A percentile compares a stretch with the other conserved stretches of the same genome.
Conservation (phyloP, 2,329 filamentous ascomycete species). For the Fusarium sp. region DNA sequence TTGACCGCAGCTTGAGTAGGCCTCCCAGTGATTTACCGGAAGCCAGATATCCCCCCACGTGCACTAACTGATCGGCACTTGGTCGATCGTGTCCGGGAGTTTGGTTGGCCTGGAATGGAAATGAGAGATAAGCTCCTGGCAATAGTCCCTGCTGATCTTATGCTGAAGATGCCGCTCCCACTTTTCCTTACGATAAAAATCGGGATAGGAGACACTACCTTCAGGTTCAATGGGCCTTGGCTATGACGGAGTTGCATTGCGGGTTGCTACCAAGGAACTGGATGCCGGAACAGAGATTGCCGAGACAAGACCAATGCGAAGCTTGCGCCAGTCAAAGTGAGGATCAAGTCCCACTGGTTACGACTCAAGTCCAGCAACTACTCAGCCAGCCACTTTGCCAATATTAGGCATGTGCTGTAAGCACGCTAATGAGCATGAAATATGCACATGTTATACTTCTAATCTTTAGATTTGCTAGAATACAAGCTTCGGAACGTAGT, state of each 20-base stretch:
- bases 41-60: constrained; percentile 1
- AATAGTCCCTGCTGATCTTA: constrained; percentile 11
- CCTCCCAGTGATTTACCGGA: background rate
- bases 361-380: background rate
- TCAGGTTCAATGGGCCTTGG: background rate
- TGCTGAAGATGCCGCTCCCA: background rate
- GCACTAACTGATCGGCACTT: constrained; percentile 7
- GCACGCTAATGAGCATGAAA: accelerated
- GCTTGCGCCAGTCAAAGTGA: background rate
- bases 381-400: background rate
- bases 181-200: background rate
- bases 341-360: background rate
- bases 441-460: accelerated
- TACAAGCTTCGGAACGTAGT: background rate
- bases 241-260: background rate
- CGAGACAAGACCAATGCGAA: background rate
- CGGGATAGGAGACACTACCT: background rate
- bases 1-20: background rate
- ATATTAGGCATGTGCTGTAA: background rate
- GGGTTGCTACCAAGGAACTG: background rate
- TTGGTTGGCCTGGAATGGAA: constrained; percentile 12
- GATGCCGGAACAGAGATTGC: constrained; percentile 6
- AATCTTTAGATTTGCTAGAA: accelerated
- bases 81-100: background rate
- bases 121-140: constrained; percentile 17